Conservation (phyloP, 495 filamentous ascomycete species). For the Xylaria sp. region DNA sequence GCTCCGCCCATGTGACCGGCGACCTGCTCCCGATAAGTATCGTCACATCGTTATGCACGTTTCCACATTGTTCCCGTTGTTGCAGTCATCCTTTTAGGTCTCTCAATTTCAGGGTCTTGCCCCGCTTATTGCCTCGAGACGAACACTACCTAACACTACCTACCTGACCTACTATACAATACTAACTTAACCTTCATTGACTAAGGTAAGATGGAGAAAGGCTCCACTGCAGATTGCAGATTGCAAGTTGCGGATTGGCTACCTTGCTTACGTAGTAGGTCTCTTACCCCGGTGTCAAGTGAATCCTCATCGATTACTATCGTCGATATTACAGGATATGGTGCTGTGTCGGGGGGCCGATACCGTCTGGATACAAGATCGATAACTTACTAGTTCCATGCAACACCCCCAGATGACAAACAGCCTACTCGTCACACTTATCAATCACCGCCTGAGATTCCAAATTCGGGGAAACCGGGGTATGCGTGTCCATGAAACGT, state of each 20-base stretch:
- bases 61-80: constrained; percentile 20
- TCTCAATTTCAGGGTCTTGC: constrained; percentile 17
- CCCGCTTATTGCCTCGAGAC: constrained; percentile 2
- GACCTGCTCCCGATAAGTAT: constrained; percentile 3
- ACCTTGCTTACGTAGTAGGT: background rate
- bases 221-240: background rate
- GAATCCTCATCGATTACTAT: background rate
- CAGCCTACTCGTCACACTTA: background rate
- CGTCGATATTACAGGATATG: background rate
- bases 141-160: no score
- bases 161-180: no score
- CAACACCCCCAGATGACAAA: background rate
- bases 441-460: constrained; percentile 1
- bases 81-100: background rate
- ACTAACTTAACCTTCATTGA: no score
- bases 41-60: constrained; percentile 7
- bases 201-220: background rate
- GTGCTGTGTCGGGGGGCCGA: background rate
- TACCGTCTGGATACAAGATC: background rate
- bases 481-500: background rate
- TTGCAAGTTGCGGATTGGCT: background rate
- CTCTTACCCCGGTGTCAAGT: background rate
- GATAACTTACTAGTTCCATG: constrained; percentile 4
- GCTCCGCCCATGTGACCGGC: constrained; percentile 4
- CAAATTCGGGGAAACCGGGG: background rate